A percentile compares a stretch with the other conserved stretches of the same genome.
These are phyloP conservation scores for Botryobasidium botryosum DNA, from an alignment of 768 basidiomycete genomes.

Conservation along the genomic window DNA sequence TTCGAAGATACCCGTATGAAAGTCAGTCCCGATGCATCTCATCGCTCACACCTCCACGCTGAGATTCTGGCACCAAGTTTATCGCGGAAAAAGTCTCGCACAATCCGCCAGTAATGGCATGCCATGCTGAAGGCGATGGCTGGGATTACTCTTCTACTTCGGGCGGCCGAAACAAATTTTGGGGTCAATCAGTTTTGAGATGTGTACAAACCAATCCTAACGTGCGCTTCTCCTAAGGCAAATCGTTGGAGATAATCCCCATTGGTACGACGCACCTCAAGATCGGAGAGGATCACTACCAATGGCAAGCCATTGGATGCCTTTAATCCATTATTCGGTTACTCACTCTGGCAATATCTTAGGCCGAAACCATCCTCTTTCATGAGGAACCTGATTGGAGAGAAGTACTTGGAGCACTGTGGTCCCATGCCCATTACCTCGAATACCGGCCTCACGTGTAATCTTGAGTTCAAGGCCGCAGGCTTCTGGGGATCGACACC, in stretches of 20 bases:
- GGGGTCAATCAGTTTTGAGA: slow-evolving; percentile 50
- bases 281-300: slow-evolving; percentile 49
- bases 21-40: too few species aligned
- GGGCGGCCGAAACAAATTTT: slow-evolving; percentile 76
- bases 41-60: too few species aligned
- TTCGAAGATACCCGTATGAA: slow-evolving; percentile 70
- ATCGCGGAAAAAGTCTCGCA: slow-evolving; percentile 20
- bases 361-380: slow-evolving; percentile 84
- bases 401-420: slow-evolving; percentile 76
- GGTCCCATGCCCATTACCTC: slow-evolving; percentile 64
- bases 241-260: slow-evolving; percentile 76
- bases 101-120: slow-evolving; percentile 50
- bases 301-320: slow-evolving; percentile 33
- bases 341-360: background rate
- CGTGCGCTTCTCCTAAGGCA: slow-evolving; percentile 33
- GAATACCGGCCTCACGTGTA: slow-evolving; percentile 36
- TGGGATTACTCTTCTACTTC: slow-evolving; percentile 67
- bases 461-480: slow-evolving; percentile 72
- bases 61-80: too few species aligned
- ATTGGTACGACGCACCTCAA: slow-evolving; percentile 50
- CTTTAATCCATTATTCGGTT: background rate
- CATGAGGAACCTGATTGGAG: slow-evolving; percentile 77
- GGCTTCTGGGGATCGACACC: slow-evolving; percentile 62
- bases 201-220: too few species aligned
- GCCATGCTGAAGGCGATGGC: slow-evolving; percentile 61